Base-by-base conservation (phyloP, 139 green algal genomes). In the Zygnema circumcarinatum region DNA sequence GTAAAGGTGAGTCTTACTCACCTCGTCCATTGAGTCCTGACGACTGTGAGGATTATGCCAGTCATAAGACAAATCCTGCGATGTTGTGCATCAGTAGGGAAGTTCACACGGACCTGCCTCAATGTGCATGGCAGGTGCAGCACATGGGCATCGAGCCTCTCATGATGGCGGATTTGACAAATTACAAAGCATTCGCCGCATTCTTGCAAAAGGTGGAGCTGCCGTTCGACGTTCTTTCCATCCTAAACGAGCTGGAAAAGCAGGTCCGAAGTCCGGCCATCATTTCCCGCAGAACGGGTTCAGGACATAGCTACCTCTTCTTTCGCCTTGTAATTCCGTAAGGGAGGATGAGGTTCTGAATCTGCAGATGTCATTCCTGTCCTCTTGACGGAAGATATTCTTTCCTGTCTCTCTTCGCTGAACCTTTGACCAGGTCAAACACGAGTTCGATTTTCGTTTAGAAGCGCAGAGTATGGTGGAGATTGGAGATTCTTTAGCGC, bases 51-150 rank as follows among this genome's bases (percentile, higher is more conserved):
- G n/a, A n/a, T n/a, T n/a, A n/a, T n/a, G n/a, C n/a, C n/a, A n/a
- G n/a, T n/a, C n/a, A n/a, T n/a, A n/a, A n/a, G n/a, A n/a, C n/a
- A n/a, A n/a, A n/a, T n/a, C n/a, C n/a, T n/a, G n/a, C n/a, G n/a
- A n/a, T n/a, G n/a, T n/a, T n/a, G n/a, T n/a, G n/a, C n/a, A n/a
- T n/a, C n/a, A n/a, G n/a, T n/a, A n/a, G n/a, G n/a, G n/a, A n/a
- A n/a, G n/a, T n/a, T n/a, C n/a, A n/a, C n/a, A n/a, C n/a, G n/a
- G n/a, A n/a, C n/a, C n/a, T n/a, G n/a, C n/a, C n/a, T n/a, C n/a
- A n/a, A n/a, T n/a, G n/a, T n/a, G n/a, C n/a, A n/a, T n/a, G n/a
- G 7, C 84, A 92, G 88, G 83, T 92, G 56, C 88, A 92, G 47
- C 83, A 87, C 1, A 32, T 38, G 53, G 88, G 33, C 0, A 67